Evolutionary conservation across 2,329 filamentous ascomycete genomes (phyloP).

Genomic region (Sphaerulina musiva): DNA sequence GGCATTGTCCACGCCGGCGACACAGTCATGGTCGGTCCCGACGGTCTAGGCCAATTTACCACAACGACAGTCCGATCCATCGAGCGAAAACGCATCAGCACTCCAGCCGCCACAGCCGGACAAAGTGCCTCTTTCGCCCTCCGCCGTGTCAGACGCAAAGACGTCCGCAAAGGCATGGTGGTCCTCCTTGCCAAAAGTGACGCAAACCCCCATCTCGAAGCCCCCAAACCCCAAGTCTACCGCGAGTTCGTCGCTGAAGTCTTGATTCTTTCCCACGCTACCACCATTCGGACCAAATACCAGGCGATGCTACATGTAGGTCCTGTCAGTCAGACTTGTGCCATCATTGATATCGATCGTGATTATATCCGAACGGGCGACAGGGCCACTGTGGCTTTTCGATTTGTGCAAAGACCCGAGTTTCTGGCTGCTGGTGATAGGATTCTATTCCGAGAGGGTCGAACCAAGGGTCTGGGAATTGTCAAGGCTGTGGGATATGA

Average conservation of each 20-base stretch:
- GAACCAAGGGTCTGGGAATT: slow-evolving; percentile 91
- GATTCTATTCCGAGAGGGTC: slow-evolving; percentile 85
- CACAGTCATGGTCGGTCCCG: slow-evolving; percentile 78
- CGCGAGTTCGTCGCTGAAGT: slow-evolving; percentile 62
- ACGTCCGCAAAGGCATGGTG: slow-evolving; percentile 97
- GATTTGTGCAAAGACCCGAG: slow-evolving; percentile 89
- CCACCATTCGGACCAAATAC: slow-evolving; percentile 93
- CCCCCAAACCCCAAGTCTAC: slow-evolving; percentile 53
- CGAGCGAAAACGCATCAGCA: slow-evolving; percentile 84
- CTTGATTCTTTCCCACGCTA: slow-evolving; percentile 88
- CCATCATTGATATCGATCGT: slow-evolving; percentile 96
- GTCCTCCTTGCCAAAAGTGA: slow-evolving; percentile 74
- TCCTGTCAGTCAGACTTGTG: slow-evolving; percentile 88
- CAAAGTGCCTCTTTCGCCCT: slow-evolving; percentile 90
- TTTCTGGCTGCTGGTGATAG: slow-evolving; percentile 84
- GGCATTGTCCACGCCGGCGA: slow-evolving; percentile 87
- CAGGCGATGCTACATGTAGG: slow-evolving; percentile 98
- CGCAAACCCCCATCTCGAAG: slow-evolving; percentile 42
- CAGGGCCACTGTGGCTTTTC: slow-evolving; percentile 87
- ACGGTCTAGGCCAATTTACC: slow-evolving; percentile 82
- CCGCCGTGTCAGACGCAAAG: slow-evolving; percentile 78
- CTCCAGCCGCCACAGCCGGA: slow-evolving; percentile 80
- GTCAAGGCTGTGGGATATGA: slow-evolving; percentile 91
- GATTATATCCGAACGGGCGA: slow-evolving; percentile 91
- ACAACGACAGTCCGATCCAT: slow-evolving; percentile 85